Base-by-base conservation (phyloP, 495 filamentous ascomycete species). In the Penicillium fimorum region DNA sequence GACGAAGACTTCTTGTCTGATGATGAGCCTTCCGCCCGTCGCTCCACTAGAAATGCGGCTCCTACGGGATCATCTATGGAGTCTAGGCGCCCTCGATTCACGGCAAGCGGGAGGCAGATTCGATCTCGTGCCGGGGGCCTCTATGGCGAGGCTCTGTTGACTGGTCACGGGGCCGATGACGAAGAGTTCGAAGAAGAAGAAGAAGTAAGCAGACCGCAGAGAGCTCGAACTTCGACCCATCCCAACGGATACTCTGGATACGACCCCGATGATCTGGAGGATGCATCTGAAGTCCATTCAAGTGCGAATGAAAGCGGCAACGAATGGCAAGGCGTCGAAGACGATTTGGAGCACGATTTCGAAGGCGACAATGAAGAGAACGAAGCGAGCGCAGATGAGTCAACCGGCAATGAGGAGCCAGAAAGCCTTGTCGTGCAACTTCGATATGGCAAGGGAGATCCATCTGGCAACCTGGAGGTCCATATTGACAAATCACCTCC, bases 91-190 rank as follows among this genome's bases (percentile, higher is more conserved):
- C 90, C 92, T 35, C 85, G 86, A n/a, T 88, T 88, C 49, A 97
- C 95, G 2, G 88, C 92, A 27, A 95, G 90, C 67, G 94, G 94
- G 32, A 84, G 94, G 33, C 93, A 96, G 64, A 84, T 96, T 30
- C 82, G 89, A 52, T 81, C 84, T 15, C 84, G 89, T 11, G 73
- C 74, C n/a, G 88, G 85, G 17, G 90, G 94, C 12, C 70, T 85
- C 40, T 96, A 96, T 67, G 91, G 91, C 3, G 90, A 93, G 64
- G 79, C 79, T 47, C 62, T 86, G 60, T 73, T 87, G 12, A 82
- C 73, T 62, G 82, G 78, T n/a, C 79, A 82, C 10, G 66, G 61
- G 20, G 59, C 53, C 25, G 72, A 71, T 17, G 58, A 70, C 20
- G 60, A 60, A 9, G 66, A 66, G 20, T 52, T 52, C 24, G 25